Base-by-base conservation (phyloP, 352 stramenopile species). In the Globisporangium abappressorium region DNA sequence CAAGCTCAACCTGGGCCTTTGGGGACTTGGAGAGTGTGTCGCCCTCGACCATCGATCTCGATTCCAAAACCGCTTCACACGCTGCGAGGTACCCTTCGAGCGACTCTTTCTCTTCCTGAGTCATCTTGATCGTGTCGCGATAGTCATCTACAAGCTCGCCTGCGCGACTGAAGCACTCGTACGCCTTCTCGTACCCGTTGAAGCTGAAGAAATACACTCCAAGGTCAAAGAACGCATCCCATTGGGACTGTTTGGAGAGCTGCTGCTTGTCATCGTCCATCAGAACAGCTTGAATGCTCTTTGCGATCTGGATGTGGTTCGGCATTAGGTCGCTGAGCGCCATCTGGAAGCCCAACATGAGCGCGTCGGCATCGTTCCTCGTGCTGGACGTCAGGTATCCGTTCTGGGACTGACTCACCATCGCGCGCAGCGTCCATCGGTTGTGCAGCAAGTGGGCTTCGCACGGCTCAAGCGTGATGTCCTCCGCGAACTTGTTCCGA, bases 171-270 rank as follows among this genome's bases (percentile, higher is more conserved):
- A 93, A 92, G 69, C 80, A 92, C 62, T 82, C 82, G 62, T 91
- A 91, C 6, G 85, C 85, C 54, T 90, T 90, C 56, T 91, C 84
- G 53, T 86, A 92, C 2, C 79, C 79, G 36, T 78, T 82, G 57
- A 93, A 91, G 72, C 74, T 90, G 71, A 93, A 93, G 62, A 89
- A 93, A 47, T 92, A 93, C 33, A 85, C 59, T 0, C 79, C 84
- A 1, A 93, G 71, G 62, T 93, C 85, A 61, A 79, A 84, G 68
- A 82, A 90, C 11, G 84, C 82, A 12, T 91, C 80, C 53, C 89
- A 68, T 57, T 90, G 83, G 2, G 72, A 74, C 58, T 84, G 77
- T 15, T 65, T 43, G 9, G 74, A 46, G 1, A 92, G 70, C 41
- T 72, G 68, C 22, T 82, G 72, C 43, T 84, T 70, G 33, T 75